Evolutionary conservation across 2,329 filamentous ascomycete genomes (phyloP).

Genomic region (Lecanosticta acicola): DNA sequence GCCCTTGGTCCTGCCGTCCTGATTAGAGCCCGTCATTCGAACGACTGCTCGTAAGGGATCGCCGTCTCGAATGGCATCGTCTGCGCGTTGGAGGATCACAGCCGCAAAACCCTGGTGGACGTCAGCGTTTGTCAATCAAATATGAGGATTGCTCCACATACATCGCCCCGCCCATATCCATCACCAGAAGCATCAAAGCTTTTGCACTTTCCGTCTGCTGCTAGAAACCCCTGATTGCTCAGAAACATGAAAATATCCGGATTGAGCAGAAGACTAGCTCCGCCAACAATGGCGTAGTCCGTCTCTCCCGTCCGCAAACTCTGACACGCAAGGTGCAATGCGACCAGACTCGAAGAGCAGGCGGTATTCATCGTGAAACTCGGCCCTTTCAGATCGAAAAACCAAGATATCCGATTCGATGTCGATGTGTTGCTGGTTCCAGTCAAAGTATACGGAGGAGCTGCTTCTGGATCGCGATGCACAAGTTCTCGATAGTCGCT

Average conservation of each 20-base stretch:
- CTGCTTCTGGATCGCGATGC: constrained; percentile 9
- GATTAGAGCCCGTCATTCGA: constrained; percentile 27
- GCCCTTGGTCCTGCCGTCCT: constrained; percentile 16
- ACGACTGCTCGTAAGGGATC: constrained; percentile 33
- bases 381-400: constrained; percentile 1
- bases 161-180: background rate
- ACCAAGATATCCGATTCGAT: constrained; percentile 10
- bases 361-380: constrained; percentile 5
- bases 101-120: constrained; percentile 50
- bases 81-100: constrained; percentile 9
- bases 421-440: constrained; percentile 8
- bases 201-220: constrained; percentile 1
- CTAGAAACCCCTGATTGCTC: constrained; percentile 4
- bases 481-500: constrained; percentile 13
- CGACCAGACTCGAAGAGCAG: constrained; percentile 4
- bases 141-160: no score
- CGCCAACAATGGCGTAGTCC: constrained; percentile 5
- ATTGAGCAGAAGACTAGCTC: background rate
- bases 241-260: constrained; percentile 8
- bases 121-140: no score
- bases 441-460: constrained; percentile 15
- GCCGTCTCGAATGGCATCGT: constrained; percentile 12
- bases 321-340: constrained; percentile 20
- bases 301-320: constrained; percentile 24
- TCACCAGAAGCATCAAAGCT: background rate